These are phyloP conservation scores for Gloeostereum incarnatum DNA, from an alignment of 768 basidiomycete species.

Conservation along the genomic window DNA sequence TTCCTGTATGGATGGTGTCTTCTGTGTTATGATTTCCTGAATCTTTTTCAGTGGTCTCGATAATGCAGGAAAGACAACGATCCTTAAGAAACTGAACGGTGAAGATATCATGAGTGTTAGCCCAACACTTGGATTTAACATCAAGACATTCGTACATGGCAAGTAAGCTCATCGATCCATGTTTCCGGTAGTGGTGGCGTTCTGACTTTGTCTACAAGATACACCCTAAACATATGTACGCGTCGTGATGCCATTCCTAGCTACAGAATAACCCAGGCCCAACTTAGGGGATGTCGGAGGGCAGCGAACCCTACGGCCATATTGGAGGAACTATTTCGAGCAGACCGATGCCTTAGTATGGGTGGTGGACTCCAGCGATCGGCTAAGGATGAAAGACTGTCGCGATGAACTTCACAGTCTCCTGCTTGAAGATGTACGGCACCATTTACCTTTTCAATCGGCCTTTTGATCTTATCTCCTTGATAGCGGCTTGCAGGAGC, in stretches of 20 bases:
- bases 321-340: constrained; percentile 99
- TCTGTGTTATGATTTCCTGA: constrained; percentile 4
- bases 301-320: constrained; percentile 89
- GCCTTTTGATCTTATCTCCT: constrained; percentile 8
- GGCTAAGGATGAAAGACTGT: constrained; percentile 86
- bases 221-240: constrained; percentile 76
- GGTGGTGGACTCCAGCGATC: constrained; percentile 96
- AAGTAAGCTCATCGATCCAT: constrained; percentile 48
- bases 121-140: constrained; percentile 97
- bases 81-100: constrained; percentile 87
- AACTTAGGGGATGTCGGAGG: constrained; percentile 93
- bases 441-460: background rate
- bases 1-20: constrained; percentile 57
- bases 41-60: constrained; percentile 71
- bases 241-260: constrained; percentile 2
- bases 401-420: constrained; percentile 78
- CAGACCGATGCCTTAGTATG: constrained; percentile 97
- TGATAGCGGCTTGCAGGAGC: constrained; percentile 87
- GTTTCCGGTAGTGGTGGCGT: constrained; percentile 12
- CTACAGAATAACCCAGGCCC: background rate
- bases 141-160: constrained; percentile 90
- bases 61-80: constrained; percentile 98
- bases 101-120: constrained; percentile 86
- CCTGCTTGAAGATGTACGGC: constrained; percentile 82
- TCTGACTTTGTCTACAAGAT: constrained; percentile 28